Conservation (phyloP, 148 eudicot species). For the Talinum fruticosum region DNA sequence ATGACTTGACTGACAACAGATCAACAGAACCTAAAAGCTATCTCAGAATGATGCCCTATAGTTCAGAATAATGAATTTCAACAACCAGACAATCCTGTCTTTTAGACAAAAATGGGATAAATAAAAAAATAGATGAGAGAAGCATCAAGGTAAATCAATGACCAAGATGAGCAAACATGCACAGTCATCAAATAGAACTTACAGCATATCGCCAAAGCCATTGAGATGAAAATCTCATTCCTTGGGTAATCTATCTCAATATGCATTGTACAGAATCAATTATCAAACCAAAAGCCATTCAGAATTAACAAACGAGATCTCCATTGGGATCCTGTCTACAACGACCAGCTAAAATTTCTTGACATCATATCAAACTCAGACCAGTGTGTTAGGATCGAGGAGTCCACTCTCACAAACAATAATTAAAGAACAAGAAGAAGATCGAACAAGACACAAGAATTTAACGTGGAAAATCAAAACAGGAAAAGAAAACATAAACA, state of each 20-base stretch:
- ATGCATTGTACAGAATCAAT: not conserved
- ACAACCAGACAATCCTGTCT: not conserved
- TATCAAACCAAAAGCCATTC: not conserved
- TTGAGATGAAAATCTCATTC: not conserved
- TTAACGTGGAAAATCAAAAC: no score
- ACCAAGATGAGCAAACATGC: not conserved
- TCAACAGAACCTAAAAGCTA: not conserved
- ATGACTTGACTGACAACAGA: not conserved
- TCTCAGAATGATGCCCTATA: not conserved
- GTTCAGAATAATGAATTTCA: not conserved
- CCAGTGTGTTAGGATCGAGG: no score
- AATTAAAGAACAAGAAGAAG: no score
- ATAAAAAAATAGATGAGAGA: not conserved
- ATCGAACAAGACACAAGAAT: no score
- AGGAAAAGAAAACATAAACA: no score
- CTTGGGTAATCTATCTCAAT: not conserved
- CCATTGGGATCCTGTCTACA: no score
- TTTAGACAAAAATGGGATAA: not conserved
- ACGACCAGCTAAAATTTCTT: not conserved
- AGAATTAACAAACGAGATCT: not conserved
- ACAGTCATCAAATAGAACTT: not conserved
- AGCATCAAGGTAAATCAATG: not conserved
- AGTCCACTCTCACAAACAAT: no score
- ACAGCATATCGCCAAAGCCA: not conserved
- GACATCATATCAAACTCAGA: not conserved